Base-by-base conservation (phyloP, 352 stramenopile species). In the Plasmopara viticola region DNA sequence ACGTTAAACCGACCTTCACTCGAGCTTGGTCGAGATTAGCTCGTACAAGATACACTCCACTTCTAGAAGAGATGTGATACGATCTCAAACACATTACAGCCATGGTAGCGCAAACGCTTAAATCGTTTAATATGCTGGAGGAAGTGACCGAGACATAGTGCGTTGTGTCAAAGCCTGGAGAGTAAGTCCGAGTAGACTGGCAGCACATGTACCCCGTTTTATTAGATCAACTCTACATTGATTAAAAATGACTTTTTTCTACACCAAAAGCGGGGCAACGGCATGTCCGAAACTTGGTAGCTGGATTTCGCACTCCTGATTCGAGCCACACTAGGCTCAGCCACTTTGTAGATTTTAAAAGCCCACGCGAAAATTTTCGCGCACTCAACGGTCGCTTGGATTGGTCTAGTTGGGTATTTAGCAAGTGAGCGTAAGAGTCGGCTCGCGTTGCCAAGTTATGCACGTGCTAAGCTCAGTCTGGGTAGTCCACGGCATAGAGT, bases 341-440 rank as follows among this genome's bases (percentile, higher is more conserved):
- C 9, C 6, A 41, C n/a, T 5, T 41, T 6, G 5, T 18, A 41
- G 13, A 13, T 15, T 15, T 41, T 41, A 41, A 15, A 41, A 18
- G 3, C 8, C n/a, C 37, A 41, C 5, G 37, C 37, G n/a, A 15
- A 6, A 4, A 14, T 18, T 1, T 8, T 17, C 7, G 12, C 12
- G 4, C 1, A 41, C 5, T 41, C 5, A 2, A 2, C 1, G 5
- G 14, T 9, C 8, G 13, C n/a, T 15, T 41, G 6, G 2, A 14
- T 41, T 8, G 37, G 37, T 13, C 37, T 25, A 3, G 20, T 25
- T 25, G 20, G 20, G 37, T 18, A 17, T 42, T 43, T 17, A 29
- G 20, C 12, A 15, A 29, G 18, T 60, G 42, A 37, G 62, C 52
- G 5, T 25, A 38, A 4, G 34, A 38, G 20, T 25, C 20, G 14